Base-by-base conservation (phyloP, 108 stramenopile species). In the Skeletonema costatum region DNA sequence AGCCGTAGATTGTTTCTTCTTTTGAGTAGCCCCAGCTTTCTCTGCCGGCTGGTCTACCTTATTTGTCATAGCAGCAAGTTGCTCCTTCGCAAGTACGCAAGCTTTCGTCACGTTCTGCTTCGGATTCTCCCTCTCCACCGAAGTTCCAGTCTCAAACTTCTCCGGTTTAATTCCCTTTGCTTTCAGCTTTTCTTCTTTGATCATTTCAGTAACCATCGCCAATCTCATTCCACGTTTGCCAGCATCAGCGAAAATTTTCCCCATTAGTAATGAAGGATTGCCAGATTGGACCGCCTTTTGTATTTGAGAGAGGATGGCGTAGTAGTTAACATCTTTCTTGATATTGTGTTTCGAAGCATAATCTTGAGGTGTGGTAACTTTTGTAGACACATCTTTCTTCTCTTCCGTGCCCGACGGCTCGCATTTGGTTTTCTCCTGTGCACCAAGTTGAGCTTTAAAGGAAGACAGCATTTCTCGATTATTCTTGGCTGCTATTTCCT, bases 181-280 rank as follows among this genome's bases (percentile, higher is more conserved):
- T 53, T 81, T 71, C 4, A 67, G 66, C 58, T 69, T 62, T 60
- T 81, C 80, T 21, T 66, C 33, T 63, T 81, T 81, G 46, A 68
- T 68, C 19, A 81, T 60, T 51, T 75, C 70, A 10, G 74, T 75
- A 19, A 81, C 80, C n/a, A 70, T 48, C 46, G 60, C 74, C 8
- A 81, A 17, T 12, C 64, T 64, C 33, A 81, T 56, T 5, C 80
- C 80, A 41, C 73, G 68, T 48, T 51, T 74, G 46, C 60, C 60
- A 38, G 80, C 73, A 29, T 81, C 74, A 13, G 73, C 46, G 25
- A 75, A 65, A 66, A 81, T 70, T 70, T 70, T 75, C 6, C 80
- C 80, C 35, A 81, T 66, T 5, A 35, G 64, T 32, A 71, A 4
- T 1, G 74, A 61, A n/a, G 64, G 68, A 39, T 74, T 68, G 31